Conservation (phyloP, 345 rosid genomes). For the Gynandropsis gynandra region DNA sequence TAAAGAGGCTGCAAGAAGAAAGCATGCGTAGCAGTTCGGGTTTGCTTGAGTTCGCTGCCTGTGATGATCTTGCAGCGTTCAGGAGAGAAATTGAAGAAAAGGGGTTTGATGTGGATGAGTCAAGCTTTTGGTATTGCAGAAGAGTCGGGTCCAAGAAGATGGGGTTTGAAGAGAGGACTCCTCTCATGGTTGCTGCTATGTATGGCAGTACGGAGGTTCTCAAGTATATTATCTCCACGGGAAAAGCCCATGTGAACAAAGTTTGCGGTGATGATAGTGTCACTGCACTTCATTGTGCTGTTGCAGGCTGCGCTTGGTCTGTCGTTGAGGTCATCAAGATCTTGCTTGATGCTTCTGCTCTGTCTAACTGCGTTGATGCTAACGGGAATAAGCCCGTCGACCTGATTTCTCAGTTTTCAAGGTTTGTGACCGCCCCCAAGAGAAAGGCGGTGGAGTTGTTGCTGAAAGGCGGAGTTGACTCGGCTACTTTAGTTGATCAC, state of each 20-base stretch:
- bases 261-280: slow-evolving; percentile 65
- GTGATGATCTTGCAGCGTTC: slow-evolving; percentile 53
- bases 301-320: slow-evolving; percentile 58
- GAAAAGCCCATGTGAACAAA: slow-evolving; percentile 49
- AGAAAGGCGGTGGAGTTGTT: slow-evolving; percentile 51
- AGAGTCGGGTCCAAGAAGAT: slow-evolving; percentile 70
- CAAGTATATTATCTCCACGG: slow-evolving; percentile 48
- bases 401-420: slow-evolving; percentile 33
- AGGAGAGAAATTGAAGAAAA: slow-evolving; percentile 42
- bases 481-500: slow-evolving; percentile 21
- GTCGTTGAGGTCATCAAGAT: slow-evolving; percentile 50
- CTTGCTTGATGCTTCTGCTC: slow-evolving; percentile 65
- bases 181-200: slow-evolving; percentile 77
- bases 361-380: slow-evolving; percentile 45
- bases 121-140: slow-evolving; percentile 74
- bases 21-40: slow-evolving; percentile 23
- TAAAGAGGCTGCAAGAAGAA: slow-evolving; percentile 26
- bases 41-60: slow-evolving; percentile 78
- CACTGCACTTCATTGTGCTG: slow-evolving; percentile 93
- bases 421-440: slow-evolving; percentile 33
- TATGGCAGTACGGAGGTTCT: slow-evolving; percentile 57
- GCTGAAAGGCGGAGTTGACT: slow-evolving; percentile 49
- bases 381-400: slow-evolving; percentile 66
- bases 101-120: slow-evolving; percentile 37
- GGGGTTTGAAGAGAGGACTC: slow-evolving; percentile 80